Conservation (phyloP, 352 stramenopile species). For the Phytophthora kernoviae region DNA sequence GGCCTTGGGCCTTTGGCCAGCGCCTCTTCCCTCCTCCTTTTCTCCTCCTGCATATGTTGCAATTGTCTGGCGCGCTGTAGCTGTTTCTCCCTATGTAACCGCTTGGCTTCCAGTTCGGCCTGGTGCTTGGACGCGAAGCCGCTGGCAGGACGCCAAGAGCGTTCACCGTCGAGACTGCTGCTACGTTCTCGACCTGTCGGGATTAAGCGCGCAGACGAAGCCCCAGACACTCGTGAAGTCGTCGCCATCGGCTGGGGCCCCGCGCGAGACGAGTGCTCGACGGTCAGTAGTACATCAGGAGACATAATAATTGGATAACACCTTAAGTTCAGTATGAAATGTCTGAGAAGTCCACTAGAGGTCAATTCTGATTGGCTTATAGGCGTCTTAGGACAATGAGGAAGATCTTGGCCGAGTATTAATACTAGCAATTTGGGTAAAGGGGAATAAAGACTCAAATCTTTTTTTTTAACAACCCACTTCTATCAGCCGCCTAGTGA, state of each 20-base stretch:
- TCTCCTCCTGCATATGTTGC: slow-evolving; percentile 31
- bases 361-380: too few relatives aligned
- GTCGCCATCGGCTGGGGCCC: slow-evolving; percentile 16
- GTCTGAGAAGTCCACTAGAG: too few relatives aligned
- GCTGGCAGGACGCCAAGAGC: slow-evolving; percentile 37
- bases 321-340: too few relatives aligned
- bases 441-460: too few relatives aligned
- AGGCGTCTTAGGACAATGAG: too few relatives aligned
- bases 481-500: too few relatives aligned
- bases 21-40: slow-evolving; percentile 16
- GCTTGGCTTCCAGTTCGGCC: slow-evolving; percentile 37
- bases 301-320: too few relatives aligned
- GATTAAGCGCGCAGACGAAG: background rate
- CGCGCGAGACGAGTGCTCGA: slow-evolving; percentile 12
- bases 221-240: background rate
- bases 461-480: too few relatives aligned
- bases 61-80: slow-evolving; percentile 24
- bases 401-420: too few relatives aligned
- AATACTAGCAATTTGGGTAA: too few relatives aligned
- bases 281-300: too few relatives aligned
- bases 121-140: slow-evolving; percentile 44
- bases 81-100: slow-evolving; percentile 24
- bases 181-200: slow-evolving; percentile 23
- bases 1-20: slow-evolving; percentile 24
- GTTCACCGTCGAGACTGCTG: slow-evolving; percentile 36